Evolutionary conservation across 495 filamentous ascomycete genomes (phyloP), one percentile per base, ranked within the genome.

Genomic region (Xylaria scruposa): DNA sequence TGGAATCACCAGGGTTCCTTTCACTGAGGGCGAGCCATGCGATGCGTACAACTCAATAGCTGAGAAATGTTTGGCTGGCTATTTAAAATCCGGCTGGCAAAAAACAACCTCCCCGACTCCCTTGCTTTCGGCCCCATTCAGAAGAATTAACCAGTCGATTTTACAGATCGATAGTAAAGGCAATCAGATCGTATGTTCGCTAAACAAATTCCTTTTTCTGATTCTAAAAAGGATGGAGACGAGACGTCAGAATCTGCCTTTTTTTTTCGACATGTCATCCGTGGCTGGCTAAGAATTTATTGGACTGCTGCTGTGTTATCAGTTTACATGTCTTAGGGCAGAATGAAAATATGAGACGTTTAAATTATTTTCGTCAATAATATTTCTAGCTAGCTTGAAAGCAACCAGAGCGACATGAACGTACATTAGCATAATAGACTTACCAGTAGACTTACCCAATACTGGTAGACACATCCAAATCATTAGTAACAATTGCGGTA

Each of bases 251-350:
- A 54, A 29, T 10, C 51, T 56, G 49, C 33, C 15, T 67, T 59
- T 59, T 59, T 49, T 40, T 68, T n/a, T 68, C n/a, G 49, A 66
- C 63, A 2, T 67, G 13, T 54, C 65, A 67, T 29, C 33, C 33
- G 44, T 51, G 65, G n/a, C 31, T 54, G 33, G 49, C 17, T 29
- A 26, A 67, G 8, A 19, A 24, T 6, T 42, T 42, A 38, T 54
- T 56, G 29, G 13, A 24, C 29, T 44, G 15, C n/a, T n/a, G 7
- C 26, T 6, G 51, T 6, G 51, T 19, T 66, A 38, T 21, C 19
- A 6, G 31, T 36, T 66, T 67, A 12, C 21, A 24, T 67, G 49
- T 67, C 65, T 67, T 51, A 56, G n/a, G 8, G 47, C 31, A 9
- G 33, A 36, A 54, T 42, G 6, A 17, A 38, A 21, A 49, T 67